Conservation (phyloP, 2,329 filamentous ascomycete species). For the Venturia oleaginea region DNA sequence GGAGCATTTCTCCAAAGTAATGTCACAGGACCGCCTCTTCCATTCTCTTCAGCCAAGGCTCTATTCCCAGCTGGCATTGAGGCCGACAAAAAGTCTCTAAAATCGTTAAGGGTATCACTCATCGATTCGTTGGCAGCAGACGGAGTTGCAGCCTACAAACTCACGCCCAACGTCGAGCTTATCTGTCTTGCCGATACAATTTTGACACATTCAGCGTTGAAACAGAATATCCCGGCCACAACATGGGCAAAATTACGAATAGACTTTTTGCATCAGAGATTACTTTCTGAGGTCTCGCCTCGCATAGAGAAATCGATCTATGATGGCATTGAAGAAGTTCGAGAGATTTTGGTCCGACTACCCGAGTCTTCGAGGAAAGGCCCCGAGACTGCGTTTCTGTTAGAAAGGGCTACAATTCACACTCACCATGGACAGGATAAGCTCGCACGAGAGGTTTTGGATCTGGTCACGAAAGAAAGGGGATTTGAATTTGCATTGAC, state of each 20-base stretch:
- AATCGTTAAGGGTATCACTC: constrained; percentile 47
- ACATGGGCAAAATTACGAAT: constrained; percentile 61
- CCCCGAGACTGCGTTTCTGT: constrained; percentile 53
- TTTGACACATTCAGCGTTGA: constrained; percentile 40
- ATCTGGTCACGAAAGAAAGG: constrained; percentile 56
- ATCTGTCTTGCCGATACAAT: constrained; percentile 65
- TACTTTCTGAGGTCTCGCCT: constrained; percentile 54
- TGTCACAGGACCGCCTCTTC: constrained; percentile 77
- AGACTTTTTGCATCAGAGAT: constrained; percentile 62
- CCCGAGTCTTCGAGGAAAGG: constrained; percentile 19
- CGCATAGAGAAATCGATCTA: constrained; percentile 53
- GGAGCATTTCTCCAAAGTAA: constrained; percentile 78
- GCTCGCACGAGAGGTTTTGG: constrained; percentile 62
- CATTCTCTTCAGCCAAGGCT: constrained; percentile 42
- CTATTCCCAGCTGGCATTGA: constrained; percentile 43
- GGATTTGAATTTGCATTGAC: constrained; percentile 74
- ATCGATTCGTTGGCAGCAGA: constrained; percentile 67
- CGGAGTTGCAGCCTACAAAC: constrained; percentile 75
- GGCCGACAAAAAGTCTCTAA: constrained; percentile 25
- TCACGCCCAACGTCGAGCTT: constrained; percentile 76
- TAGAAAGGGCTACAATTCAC: constrained; percentile 77
- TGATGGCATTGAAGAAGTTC: constrained; percentile 47
- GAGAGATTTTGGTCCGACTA: constrained; percentile 28
- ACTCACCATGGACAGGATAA: constrained; percentile 75
- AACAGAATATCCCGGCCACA: constrained; percentile 36